Percentiles rank a stretch among this genome's conserved stretches.
Conservation (phyloP, 768 basidiomycete species). For the Tricholoma bakamatsutake region DNA sequence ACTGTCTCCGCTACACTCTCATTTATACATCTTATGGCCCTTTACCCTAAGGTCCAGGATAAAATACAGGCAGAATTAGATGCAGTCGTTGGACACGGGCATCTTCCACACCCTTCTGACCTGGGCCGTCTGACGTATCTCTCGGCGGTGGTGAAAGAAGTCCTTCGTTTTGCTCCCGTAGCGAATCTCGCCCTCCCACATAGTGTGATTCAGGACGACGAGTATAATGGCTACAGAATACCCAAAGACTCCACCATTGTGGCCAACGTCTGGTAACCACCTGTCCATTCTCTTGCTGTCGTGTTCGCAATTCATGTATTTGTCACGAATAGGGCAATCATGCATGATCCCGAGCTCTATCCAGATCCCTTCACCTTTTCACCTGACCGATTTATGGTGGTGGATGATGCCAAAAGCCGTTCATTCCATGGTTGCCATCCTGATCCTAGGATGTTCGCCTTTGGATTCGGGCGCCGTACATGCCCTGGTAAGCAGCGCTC, state of each 20-base stretch:
- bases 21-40: conserved; percentile 44
- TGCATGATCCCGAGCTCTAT: conserved; percentile 36
- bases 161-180: conserved; percentile 34
- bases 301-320: not conserved
- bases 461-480: conserved; percentile 27
- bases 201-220: conserved; percentile 35
- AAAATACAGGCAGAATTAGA: conserved; percentile 38
- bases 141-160: conserved; percentile 33
- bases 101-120: conserved; percentile 26
- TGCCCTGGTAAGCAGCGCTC: conserved; percentile 24
- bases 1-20: conserved; percentile 41
- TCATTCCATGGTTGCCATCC: conserved; percentile 13
- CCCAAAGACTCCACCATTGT: conserved; percentile 40
- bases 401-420: not conserved
- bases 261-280: conserved; percentile 40
- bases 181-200: conserved; percentile 38
- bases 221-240: conserved; percentile 37
- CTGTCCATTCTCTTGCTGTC: too few relatives aligned
- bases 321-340: conserved; percentile 29
- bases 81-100: conserved; percentile 22
- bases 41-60: conserved; percentile 36
- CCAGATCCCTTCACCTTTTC: conserved; percentile 34
- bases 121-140: conserved; percentile 27
- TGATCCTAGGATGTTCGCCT: conserved; percentile 27
- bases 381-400: conserved; percentile 31